phyloP scores from a whole-genome alignment of 2,329 filamentous ascomycete species.

The Golovinomyces cichoracearum region DNA sequence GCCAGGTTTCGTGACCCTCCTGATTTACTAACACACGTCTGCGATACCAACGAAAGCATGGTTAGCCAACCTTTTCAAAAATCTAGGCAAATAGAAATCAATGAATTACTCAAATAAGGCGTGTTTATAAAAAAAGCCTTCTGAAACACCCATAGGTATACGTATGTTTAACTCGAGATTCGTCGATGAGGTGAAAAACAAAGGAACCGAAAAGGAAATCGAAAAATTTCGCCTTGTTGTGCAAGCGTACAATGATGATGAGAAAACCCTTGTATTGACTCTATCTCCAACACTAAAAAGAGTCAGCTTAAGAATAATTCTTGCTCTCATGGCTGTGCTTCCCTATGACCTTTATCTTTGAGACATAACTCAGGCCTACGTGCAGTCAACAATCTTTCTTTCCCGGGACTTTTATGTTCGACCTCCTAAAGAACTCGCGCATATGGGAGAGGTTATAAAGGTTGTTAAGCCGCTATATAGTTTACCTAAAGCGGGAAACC shows the following conservation, averaged over 20 bases:
- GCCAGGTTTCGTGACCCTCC: background rate
- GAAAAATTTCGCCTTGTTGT: conserved; percentile 5
- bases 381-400: conserved; percentile 2
- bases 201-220: conserved; percentile 1
- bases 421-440: background rate
- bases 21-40: background rate
- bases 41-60: no score
- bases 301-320: conserved; percentile 3
- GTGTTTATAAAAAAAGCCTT: background rate
- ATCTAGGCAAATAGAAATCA: background rate
- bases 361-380: conserved; percentile 4
- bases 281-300: conserved; percentile 4
- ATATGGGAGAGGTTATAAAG: background rate
- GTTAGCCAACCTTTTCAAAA: background rate
- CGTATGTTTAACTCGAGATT: conserved; percentile 3
- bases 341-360: conserved; percentile 1
- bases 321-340: conserved; percentile 2
- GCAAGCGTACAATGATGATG: conserved; percentile 4
- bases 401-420: conserved; percentile 3
- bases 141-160: background rate
- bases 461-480: conserved; percentile 5
- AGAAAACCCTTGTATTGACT: conserved; percentile 3
- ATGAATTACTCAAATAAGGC: background rate
- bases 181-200: conserved; percentile 5
- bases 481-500: conserved; percentile 3